These are phyloP conservation scores for Gyrodon lividus DNA, from an alignment of 768 basidiomycete species.

Conservation along the genomic window DNA sequence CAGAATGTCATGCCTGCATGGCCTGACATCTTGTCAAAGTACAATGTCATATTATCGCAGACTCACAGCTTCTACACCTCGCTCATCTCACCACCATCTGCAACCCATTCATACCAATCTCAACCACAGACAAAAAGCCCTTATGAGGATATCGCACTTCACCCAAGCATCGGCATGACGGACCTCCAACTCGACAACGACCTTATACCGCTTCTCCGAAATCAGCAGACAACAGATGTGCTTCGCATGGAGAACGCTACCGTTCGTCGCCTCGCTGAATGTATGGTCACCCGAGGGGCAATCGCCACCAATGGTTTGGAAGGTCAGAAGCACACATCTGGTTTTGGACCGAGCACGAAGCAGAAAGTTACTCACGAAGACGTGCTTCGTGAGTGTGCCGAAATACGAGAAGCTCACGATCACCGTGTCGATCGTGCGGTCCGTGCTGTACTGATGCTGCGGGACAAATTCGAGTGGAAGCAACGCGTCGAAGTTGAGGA, in stretches of 20 bases:
- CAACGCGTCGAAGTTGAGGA: conserved; percentile 76
- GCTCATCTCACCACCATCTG: conserved; percentile 42
- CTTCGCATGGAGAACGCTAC: conserved; percentile 68
- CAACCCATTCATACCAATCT: conserved; percentile 13
- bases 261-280: conserved; percentile 66
- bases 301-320: conserved; percentile 45
- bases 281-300: conserved; percentile 59
- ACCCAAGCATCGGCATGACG: conserved; percentile 56
- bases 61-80: conserved; percentile 74
- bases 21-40: conserved; percentile 86
- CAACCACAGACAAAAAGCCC: conserved; percentile 20
- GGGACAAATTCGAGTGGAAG: conserved; percentile 82
- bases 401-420: conserved; percentile 72
- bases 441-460: conserved; percentile 74
- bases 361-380: conserved; percentile 46
- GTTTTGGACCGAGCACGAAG: conserved; percentile 23
- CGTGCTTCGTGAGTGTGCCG: conserved; percentile 62
- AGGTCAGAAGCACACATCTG: conserved; percentile 27
- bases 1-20: conserved; percentile 69
- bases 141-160: conserved; percentile 69
- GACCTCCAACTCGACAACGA: conserved; percentile 73
- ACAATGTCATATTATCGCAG: conserved; percentile 81
- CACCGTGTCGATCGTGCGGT: conserved; percentile 72
- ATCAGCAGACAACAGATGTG: conserved; percentile 78
- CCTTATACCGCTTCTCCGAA: conserved; percentile 71